These are phyloP conservation scores for Aspergillus tamarii DNA, from an alignment of 2,329 filamentous ascomycete species.

Conservation along the genomic window DNA sequence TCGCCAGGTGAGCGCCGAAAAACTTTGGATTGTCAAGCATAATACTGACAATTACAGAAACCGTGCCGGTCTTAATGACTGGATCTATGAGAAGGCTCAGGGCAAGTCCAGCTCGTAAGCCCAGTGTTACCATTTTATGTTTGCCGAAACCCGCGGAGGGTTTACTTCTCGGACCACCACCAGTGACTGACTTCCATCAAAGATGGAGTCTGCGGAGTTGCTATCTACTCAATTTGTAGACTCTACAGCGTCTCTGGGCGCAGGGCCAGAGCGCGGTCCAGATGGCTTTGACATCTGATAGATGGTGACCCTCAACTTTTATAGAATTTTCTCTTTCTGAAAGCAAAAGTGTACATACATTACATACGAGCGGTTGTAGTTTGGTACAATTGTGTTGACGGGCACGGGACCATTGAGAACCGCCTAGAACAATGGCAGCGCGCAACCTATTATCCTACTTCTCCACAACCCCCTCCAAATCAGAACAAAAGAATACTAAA, in stretches of 20 bases:
- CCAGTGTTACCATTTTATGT: neutral
- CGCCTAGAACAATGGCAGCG: conserved; percentile 26
- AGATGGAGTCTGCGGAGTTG: neutral
- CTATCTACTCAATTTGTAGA: neutral
- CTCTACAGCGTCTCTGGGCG: neutral
- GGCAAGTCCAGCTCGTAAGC: conserved; percentile 35
- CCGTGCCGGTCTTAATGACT: conserved; percentile 87
- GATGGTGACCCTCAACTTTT: neutral
- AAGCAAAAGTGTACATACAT: conserved; percentile 6
- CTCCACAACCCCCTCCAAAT: neutral
- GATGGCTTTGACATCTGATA: neutral
- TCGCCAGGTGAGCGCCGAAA: conserved; percentile 59
- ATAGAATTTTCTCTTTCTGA: neutral
- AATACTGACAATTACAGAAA: conserved; percentile 59
- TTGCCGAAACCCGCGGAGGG: neutral
- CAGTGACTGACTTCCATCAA: conserved; percentile 2
- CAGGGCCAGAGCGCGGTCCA: neutral
- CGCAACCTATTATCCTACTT: conserved; percentile 23
- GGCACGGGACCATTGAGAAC: conserved; percentile 7
- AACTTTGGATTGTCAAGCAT: neutral
- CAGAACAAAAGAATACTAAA: neutral
- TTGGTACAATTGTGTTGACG: conserved; percentile 14
- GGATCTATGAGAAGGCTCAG: conserved; percentile 84
- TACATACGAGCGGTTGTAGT: neutral
- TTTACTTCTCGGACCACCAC: neutral